Base-by-base conservation (phyloP, 192 early-diverging fungal species). In the Cladochytrium replicatum region DNA sequence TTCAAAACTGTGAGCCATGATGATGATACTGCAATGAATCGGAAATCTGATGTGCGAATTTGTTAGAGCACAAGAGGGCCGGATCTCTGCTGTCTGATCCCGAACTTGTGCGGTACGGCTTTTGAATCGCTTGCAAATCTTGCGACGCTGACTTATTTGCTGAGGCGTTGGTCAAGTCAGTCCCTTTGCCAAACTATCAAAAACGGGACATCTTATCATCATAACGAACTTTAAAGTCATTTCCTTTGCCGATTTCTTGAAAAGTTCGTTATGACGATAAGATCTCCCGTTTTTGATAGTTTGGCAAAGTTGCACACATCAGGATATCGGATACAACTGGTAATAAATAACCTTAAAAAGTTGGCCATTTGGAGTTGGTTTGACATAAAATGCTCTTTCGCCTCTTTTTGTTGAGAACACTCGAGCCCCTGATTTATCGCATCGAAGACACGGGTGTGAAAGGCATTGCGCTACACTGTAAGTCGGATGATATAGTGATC, bases 401-500 rank as follows among this genome's bases (percentile, higher is more conserved):
- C n/a, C n/a, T n/a, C n/a, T n/a, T n/a, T n/a, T n/a, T n/a, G 66
- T 75, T 24, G 86, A 89, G 57, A 52, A 85, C 52, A 98, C 94
- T 3, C 64, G 91, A 22, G 75, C 71, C n/a, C 39, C 58, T 98
- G 30, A 84, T 87, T 11, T 66, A 85, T 41, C 75, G 77, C 53
- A 89, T 98, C 52, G 88, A 86, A 43, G 48, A 60, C 1, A 96
- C 89, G 5, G 91, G 91, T 1, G 78, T 98, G 21, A 78, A 75
- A 11, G 91, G 90, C 6, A 61, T 98, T 24, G 83, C 84, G 0
- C 74, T 98, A 22, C 94, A 98, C 55, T 97, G 91, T 57, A 75
- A 88, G 66, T 82, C 64, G 46, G 55, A n/a, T n/a, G n/a, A n/a
- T n/a, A n/a, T n/a, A n/a, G n/a, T n/a, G n/a, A 11, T 27, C 17